Base-by-base conservation (phyloP, 116 monocot genomes). In the Posidonia oceanica region DNA sequence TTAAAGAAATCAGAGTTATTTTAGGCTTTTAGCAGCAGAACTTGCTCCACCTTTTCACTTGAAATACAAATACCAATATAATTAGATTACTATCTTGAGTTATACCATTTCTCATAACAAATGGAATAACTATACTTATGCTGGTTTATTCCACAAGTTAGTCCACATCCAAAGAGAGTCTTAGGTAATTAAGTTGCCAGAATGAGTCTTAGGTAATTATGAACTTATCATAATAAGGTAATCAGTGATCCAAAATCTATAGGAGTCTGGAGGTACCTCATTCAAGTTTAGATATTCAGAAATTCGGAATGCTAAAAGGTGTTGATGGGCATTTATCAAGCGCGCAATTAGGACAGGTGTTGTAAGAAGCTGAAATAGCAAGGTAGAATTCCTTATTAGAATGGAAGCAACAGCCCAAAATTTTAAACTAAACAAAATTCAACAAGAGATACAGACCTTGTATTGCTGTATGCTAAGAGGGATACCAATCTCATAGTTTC, bases 401-500 rank as follows among this genome's bases (percentile, higher is more conserved):
- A 29, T 52, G 52, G 12, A 74, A 56, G 14, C 59, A 68, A 67
- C 57, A 59, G 41, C 16, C 14, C 17, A 3, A 65, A 58, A 52
- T 17, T 37, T 41, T 29, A 36, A 56, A 36, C 54, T 4, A 52
- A 40, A 21, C 39, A 21, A 77, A 65, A 56, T 71, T 70, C 6
- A 54, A 14, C 8, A 61, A 56, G 11, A 40, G 14, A 8, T 54
- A 67, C 60, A 54, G 55, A 99, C 93, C 98, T 93, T 93, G 74
- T 90, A 93, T 69, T 99, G 98, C 54, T 88, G 90, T 65, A 93
- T 93, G 71, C 88, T 99, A 55, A 99, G 81, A 21, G 93, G 90
- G 75, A 93, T 93, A 54, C 98, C 98, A 71, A 99, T 90, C 70
- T 88, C 90, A 82, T 68, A 83, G 80, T 77, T 75, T 39, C 88